phyloP scores from a whole-genome alignment of 805 yeast species.

The Kodamaea leandrae region DNA sequence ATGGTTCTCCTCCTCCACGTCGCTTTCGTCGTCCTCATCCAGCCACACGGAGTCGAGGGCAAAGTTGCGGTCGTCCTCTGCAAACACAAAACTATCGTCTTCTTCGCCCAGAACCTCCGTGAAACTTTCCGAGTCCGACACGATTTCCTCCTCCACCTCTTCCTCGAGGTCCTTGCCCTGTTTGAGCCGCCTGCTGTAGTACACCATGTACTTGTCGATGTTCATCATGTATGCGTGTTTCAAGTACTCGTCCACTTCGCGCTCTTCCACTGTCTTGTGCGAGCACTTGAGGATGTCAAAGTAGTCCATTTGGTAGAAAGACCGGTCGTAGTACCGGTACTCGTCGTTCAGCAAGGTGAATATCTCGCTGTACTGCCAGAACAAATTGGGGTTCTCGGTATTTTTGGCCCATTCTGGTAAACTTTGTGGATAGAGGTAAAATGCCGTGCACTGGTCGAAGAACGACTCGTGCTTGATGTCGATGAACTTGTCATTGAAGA shows the following conservation, averaged over 20 bases:
- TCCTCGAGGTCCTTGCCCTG: neutral
- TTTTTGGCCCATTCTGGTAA: conserved; percentile 6
- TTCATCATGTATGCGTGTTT: conserved; percentile 20
- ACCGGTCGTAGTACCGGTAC: conserved; percentile 17
- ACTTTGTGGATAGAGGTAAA: conserved; percentile 2
- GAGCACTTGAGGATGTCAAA: conserved; percentile 12
- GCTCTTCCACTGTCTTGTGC: conserved; percentile 9
- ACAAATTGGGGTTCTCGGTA: conserved; percentile 16
- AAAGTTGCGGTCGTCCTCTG: conserved; percentile 5
- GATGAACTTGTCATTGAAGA: conserved; percentile 18
- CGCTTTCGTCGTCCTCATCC: conserved; percentile 1
- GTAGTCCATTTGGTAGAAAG: conserved; percentile 9
- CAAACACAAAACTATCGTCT: conserved; percentile 9
- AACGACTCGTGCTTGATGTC: conserved; percentile 17
- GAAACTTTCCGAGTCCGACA: conserved; percentile 2
- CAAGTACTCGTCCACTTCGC: conserved; percentile 11
- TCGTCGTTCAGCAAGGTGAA: conserved; percentile 20
- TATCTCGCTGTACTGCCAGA: conserved; percentile 16
- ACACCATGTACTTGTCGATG: conserved; percentile 16
- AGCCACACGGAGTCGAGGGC: conserved; percentile 6
- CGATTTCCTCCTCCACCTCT: conserved; percentile 2
- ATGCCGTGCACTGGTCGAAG: conserved; percentile 11
- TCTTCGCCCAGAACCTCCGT: conserved; percentile 3
- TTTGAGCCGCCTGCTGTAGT: conserved; percentile 2
- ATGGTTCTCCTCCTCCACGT: conserved; percentile 5